phyloP scores from a whole-genome alignment of 1,139 yeast genomes.

The Diutina mesorugosa region DNA sequence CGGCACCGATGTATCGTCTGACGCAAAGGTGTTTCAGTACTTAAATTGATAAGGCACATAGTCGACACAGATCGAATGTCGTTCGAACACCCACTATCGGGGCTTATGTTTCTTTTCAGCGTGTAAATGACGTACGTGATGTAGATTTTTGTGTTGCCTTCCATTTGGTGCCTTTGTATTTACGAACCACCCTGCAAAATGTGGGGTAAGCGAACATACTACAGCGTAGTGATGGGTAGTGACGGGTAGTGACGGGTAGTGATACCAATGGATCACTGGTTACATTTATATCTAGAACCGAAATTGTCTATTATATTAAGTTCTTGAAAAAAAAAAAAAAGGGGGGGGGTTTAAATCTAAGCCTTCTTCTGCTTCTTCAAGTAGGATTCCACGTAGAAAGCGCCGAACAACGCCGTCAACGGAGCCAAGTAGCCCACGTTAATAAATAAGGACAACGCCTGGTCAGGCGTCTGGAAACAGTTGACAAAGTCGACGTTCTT shows the following conservation, averaged over 20 bases:
- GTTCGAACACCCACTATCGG: too few species aligned
- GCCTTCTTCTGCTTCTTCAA: constrained; percentile 12
- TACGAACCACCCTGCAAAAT: not conserved
- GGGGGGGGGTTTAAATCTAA: too few species aligned
- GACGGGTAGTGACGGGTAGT: too few species aligned
- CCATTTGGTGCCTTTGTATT: not conserved
- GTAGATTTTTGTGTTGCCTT: not conserved
- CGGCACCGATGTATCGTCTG: too few species aligned
- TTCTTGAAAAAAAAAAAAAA: not conserved
- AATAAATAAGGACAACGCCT: constrained; percentile 49
- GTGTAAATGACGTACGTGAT: not conserved
- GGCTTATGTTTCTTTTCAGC: too few species aligned
- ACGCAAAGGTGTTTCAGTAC: too few species aligned
- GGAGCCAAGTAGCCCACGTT: constrained; percentile 61
- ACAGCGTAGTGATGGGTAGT: too few species aligned
- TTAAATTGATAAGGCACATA: too few species aligned
- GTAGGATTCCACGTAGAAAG: constrained; percentile 59
- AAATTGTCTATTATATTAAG: not conserved
- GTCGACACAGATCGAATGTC: too few species aligned
- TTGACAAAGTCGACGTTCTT: constrained; percentile 24
- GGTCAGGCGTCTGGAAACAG: constrained; percentile 49
- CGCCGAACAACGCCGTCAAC: constrained; percentile 55
- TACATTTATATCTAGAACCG: not conserved
- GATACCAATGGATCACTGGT: too few species aligned
- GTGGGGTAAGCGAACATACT: not conserved